Base-by-base conservation (phyloP, 2,329 filamentous ascomycete genomes). In the Colletotrichum sp. region DNA sequence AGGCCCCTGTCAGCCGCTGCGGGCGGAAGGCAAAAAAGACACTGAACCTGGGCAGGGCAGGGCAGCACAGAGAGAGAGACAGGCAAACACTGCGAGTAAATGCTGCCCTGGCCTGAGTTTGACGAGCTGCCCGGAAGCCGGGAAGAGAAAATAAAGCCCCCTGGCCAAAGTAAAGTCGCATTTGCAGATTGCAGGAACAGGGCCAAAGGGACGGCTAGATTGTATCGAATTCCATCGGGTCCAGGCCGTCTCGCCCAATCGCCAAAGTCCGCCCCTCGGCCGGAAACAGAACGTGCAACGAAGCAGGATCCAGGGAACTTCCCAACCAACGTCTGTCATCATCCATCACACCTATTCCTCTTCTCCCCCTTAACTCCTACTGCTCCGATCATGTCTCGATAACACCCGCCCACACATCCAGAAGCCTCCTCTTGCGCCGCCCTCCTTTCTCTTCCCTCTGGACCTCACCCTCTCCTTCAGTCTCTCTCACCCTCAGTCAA, bases 271-370 rank as follows among this genome's bases (percentile, higher is more conserved):
- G 26, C 44, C 32, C 72, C 66, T 72, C 63, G 69, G 55, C 72
- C 63, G 69, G 63, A 68, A 75, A 34, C 68, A 72, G 72, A 68
- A 49, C 21, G 34, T 63, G 39, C 68, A 63, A 72, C 59, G 44
- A 24, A 30, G 49, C 34, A 18, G 52, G 44, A 24, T 66, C 28
- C 71, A 62, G 36, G 71, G 64, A 69, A 55, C 36, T 62, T 63
- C 55, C 36, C 28, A 68, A 55, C 64, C 60, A 21, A 39, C 28
- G 7, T 28, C 18, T 62, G 24, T 3, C 34, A 21, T 28, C 30
- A n/a, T 26, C 15, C 26, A 28, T 28, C 26, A 28, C 26, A 28
- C 26, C 26, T 28, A 28, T 28, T 28, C 26, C 7, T 36, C 34
- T 1, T 16, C 34, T 36, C 3, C 15, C 15, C 60, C 18, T 63